These are phyloP conservation scores for Botrytis galanthina DNA, from an alignment of 2,329 filamentous ascomycete species.

Conservation along the genomic window DNA sequence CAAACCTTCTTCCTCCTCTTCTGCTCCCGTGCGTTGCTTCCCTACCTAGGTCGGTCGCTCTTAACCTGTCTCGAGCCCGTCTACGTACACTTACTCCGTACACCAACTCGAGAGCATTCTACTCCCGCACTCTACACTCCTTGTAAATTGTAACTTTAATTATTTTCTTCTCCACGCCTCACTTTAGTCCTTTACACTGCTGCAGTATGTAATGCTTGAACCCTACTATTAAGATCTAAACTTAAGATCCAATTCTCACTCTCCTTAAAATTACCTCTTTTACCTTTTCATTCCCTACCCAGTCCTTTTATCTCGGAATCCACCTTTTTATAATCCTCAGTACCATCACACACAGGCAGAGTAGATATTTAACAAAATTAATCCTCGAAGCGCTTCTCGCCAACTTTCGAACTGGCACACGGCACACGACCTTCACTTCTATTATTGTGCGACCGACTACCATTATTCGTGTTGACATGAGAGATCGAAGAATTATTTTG, in stretches of 20 bases:
- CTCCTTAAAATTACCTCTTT: conserved; percentile 7
- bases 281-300: background rate
- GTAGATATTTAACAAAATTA: background rate
- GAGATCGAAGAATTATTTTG: background rate
- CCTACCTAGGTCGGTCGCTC: too few relatives aligned
- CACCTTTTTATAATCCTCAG: background rate
- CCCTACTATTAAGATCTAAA: conserved; percentile 13
- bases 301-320: background rate
- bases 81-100: background rate
- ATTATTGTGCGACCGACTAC: background rate
- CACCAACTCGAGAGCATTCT: background rate
- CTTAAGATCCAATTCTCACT: conserved; percentile 9
- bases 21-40: background rate
- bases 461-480: background rate
- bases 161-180: background rate
- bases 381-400: background rate
- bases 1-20: background rate
- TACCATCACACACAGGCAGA: too few relatives aligned
- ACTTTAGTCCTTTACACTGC: background rate
- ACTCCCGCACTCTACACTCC: background rate
- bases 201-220: conserved; percentile 18
- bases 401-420: conserved; percentile 1
- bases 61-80: too few relatives aligned
- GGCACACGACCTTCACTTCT: background rate
- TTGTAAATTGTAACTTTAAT: background rate